Conservation (phyloP, 2,329 filamentous ascomycete genomes). For the Penicillium sp. region DNA sequence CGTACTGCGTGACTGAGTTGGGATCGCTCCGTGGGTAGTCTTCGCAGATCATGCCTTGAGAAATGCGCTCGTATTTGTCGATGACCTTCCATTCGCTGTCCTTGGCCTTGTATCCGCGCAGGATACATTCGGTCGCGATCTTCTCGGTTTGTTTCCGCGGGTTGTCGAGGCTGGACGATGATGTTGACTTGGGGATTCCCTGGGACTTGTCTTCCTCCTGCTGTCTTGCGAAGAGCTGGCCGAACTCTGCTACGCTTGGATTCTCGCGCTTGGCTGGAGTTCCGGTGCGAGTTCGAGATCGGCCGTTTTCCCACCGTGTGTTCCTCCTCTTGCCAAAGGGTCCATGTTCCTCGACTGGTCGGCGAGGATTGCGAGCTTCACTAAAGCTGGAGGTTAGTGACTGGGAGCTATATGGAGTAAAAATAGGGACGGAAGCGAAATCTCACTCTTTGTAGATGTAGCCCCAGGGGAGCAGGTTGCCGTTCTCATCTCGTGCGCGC, state of each 20-base stretch:
- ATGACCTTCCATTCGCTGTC: slow-evolving; percentile 79
- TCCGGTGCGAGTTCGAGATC: slow-evolving; percentile 61
- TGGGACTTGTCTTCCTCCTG: slow-evolving; percentile 48
- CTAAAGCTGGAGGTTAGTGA: slow-evolving; percentile 28
- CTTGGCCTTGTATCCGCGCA: slow-evolving; percentile 79
- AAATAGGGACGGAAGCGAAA: not conserved
- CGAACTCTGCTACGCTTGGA: slow-evolving; percentile 53
- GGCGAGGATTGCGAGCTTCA: slow-evolving; percentile 55
- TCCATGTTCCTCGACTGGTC: slow-evolving; percentile 63
- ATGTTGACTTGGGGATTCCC: slow-evolving; percentile 44
- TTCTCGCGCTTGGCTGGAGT: slow-evolving; percentile 64
- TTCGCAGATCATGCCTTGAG: slow-evolving; percentile 80
- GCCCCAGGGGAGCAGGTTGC: slow-evolving; percentile 65
- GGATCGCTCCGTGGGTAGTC: slow-evolving; percentile 90
- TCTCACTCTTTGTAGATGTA: slow-evolving; percentile 65
- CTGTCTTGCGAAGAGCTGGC: slow-evolving; percentile 49
- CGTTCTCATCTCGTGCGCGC: slow-evolving; percentile 62
- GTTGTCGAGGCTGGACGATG: slow-evolving; percentile 46
- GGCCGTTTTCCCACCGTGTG: slow-evolving; percentile 47
- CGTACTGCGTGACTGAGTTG: slow-evolving; percentile 69
- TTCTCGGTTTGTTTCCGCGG: slow-evolving; percentile 47
- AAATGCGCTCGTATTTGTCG: slow-evolving; percentile 84
- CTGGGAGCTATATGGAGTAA: no score
- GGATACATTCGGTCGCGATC: slow-evolving; percentile 76
- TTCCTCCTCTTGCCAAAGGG: slow-evolving; percentile 62